A percentile compares a stretch with the other conserved stretches of the same genome.
phyloP scores from a whole-genome alignment of 352 stramenopile genomes.

The Globisporangium nagaii region DNA sequence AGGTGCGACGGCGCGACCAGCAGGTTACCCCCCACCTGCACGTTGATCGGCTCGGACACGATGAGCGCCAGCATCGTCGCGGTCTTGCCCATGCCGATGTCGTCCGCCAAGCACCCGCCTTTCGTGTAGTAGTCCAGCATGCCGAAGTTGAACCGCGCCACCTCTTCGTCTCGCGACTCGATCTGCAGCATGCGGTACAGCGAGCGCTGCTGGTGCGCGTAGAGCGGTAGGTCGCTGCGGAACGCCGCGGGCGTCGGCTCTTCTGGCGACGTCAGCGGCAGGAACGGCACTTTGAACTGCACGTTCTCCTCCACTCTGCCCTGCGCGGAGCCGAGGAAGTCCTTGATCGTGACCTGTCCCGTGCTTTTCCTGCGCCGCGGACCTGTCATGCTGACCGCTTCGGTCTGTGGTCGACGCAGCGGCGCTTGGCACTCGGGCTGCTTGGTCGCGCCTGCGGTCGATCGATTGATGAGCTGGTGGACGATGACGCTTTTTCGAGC shows the following conservation, averaged over 20 bases:
- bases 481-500: no score
- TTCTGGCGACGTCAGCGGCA: slow-evolving; percentile 65
- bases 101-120: slow-evolving; percentile 67
- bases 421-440: no score
- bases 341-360: slow-evolving; percentile 47
- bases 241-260: slow-evolving; percentile 57
- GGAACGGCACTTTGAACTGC: slow-evolving; percentile 80
- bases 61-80: slow-evolving; percentile 77
- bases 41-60: slow-evolving; percentile 51
- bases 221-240: slow-evolving; percentile 42
- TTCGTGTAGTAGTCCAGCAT: slow-evolving; percentile 68
- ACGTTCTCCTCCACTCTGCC: slow-evolving; percentile 45
- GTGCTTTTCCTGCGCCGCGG: slow-evolving; percentile 12
- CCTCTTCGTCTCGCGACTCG: slow-evolving; percentile 54
- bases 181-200: slow-evolving; percentile 84
- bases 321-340: slow-evolving; percentile 36
- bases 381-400: not conserved
- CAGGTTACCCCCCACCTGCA: slow-evolving; percentile 46
- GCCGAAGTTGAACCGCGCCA: slow-evolving; percentile 71
- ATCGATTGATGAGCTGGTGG: no score
- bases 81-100: slow-evolving; percentile 83
- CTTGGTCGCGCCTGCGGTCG: no score
- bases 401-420: no score
- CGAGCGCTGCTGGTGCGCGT: slow-evolving; percentile 76
- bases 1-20: slow-evolving; percentile 76